phyloP scores from a whole-genome alignment of 495 filamentous ascomycete genomes.

The Choiromyces venosus region DNA sequence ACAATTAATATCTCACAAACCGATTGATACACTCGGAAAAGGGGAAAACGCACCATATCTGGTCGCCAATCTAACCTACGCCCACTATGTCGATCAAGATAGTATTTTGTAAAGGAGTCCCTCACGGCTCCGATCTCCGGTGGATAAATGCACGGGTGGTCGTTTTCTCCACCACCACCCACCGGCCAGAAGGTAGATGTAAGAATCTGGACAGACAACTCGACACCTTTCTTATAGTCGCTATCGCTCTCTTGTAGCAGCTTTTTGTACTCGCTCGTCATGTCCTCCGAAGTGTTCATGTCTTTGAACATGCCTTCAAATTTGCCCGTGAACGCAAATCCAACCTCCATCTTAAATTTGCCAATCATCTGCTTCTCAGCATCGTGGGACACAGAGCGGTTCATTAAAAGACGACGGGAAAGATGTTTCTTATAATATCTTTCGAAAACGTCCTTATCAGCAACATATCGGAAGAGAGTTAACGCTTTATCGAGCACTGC shows the following conservation, averaged over 20 bases:
- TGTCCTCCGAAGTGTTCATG: slow-evolving; percentile 82
- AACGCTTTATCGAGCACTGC: slow-evolving; percentile 82
- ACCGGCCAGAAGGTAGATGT: slow-evolving; percentile 96
- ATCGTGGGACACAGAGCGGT: slow-evolving; percentile 79
- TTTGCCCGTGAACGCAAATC: slow-evolving; percentile 86
- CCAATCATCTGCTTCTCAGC: slow-evolving; percentile 92
- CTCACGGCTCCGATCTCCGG: slow-evolving; percentile 68
- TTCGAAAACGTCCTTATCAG: slow-evolving; percentile 93
- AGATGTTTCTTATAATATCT: slow-evolving; percentile 98
- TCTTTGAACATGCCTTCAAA: slow-evolving; percentile 98
- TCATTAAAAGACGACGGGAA: slow-evolving; percentile 74
- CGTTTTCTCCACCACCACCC: slow-evolving; percentile 55
- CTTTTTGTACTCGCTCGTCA: slow-evolving; percentile 53
- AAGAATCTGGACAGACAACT: slow-evolving; percentile 75
- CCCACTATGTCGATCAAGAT: slow-evolving; percentile 79
- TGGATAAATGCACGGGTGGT: slow-evolving; percentile 62
- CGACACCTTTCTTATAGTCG: slow-evolving; percentile 58
- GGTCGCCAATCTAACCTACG: slow-evolving; percentile 79
- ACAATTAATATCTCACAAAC: not conserved
- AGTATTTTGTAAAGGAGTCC: slow-evolving; percentile 84
- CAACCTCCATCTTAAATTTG: slow-evolving; percentile 91
- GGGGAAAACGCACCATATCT: slow-evolving; percentile 49
- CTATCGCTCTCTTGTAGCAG: slow-evolving; percentile 11
- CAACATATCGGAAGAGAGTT: slow-evolving; percentile 73
- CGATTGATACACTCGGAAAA: not conserved